Evolutionary conservation across 495 filamentous ascomycete genomes (phyloP), one percentile per base, ranked within the genome.

Genomic region (Talaromyces adpressus): DNA sequence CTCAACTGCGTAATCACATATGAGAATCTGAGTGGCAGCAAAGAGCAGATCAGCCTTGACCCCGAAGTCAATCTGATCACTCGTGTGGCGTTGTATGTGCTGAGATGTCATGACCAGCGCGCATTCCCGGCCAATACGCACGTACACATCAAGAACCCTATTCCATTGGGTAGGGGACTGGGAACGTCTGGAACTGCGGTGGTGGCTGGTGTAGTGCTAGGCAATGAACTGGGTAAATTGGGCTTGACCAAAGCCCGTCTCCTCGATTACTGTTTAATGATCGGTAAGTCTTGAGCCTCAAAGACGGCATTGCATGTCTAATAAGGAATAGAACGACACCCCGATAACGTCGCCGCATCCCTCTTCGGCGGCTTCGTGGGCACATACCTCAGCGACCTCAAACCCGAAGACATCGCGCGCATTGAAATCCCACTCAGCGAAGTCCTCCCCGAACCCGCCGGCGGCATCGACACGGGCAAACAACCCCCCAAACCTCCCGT

Each of bases 341-440:
- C 94, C 4, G 94, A 98, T 77, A 98, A 98, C 68, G 91, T 98
- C 34, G 95, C 91, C 64, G 94, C 94, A 0, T 92, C 93, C 1
- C 83, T 97, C 29, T 97, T 92, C 70, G 94, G 94, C 53, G 94
- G 94, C n/a, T 97, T 98, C 70, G 90, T 97, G 16, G 94, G 94
- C 30, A 95, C 92, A 8, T 97, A 97, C 67, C 82, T 97, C 53
- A 95, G 92, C 74, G 92, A 95, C 62, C 82, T 98, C 62, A 84
- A 89, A 62, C 89, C 91, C 4, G 89, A 88, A 73, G 92, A 97
- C 67, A 89, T 88, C 62, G 89, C 88, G 34, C 83, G 92, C 30
- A 91, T 86, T 62, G 93, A 97, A 78, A 97, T 98, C 68, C 93
- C 93, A n/a, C 82, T 97, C 6, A 93, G 90, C 68, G 93, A 98